phyloP scores from a whole-genome alignment of 164 flowering plant species.

The Houttuynia cordata region DNA sequence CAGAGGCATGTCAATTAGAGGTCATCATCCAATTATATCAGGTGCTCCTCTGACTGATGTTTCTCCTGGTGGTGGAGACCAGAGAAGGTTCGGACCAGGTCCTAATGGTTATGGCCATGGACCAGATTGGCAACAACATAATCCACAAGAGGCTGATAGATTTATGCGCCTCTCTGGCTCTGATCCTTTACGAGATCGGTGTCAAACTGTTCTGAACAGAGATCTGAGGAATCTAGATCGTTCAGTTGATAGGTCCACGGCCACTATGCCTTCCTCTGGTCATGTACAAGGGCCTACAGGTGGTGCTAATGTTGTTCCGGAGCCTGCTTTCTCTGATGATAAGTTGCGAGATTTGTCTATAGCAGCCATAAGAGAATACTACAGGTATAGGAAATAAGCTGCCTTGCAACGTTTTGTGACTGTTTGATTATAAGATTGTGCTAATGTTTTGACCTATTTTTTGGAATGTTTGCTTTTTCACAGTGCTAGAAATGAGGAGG shows the following conservation, averaged over 20 bases:
- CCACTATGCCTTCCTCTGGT: constrained; percentile 23
- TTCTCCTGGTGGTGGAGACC: constrained; percentile 29
- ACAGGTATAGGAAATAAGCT: constrained; percentile 42
- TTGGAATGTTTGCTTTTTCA: background rate
- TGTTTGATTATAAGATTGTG: background rate
- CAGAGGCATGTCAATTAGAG: constrained; percentile 84
- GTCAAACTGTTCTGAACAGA: constrained; percentile 25
- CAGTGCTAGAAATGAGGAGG: constrained; percentile 73
- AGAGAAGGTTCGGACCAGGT: constrained; percentile 40
- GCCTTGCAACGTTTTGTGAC: no score
- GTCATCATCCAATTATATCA: constrained; percentile 31
- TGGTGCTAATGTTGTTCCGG: constrained; percentile 23
- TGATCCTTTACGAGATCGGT: constrained; percentile 44
- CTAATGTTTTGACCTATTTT: background rate
- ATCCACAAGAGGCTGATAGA: constrained; percentile 50
- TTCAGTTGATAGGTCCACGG: constrained; percentile 35
- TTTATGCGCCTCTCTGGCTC: constrained; percentile 12
- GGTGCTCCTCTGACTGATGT: constrained; percentile 24
- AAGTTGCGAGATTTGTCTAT: constrained; percentile 51
- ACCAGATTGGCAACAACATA: constrained; percentile 33
- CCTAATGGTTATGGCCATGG: constrained; percentile 47
- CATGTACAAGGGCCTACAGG: constrained; percentile 20
- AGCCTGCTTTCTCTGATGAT: constrained; percentile 48
- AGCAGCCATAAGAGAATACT: constrained; percentile 68
- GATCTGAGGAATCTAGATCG: constrained; percentile 37